These are phyloP conservation scores for Lipomyces kockii DNA, from an alignment of 805 yeast genomes.

Conservation along the genomic window DNA sequence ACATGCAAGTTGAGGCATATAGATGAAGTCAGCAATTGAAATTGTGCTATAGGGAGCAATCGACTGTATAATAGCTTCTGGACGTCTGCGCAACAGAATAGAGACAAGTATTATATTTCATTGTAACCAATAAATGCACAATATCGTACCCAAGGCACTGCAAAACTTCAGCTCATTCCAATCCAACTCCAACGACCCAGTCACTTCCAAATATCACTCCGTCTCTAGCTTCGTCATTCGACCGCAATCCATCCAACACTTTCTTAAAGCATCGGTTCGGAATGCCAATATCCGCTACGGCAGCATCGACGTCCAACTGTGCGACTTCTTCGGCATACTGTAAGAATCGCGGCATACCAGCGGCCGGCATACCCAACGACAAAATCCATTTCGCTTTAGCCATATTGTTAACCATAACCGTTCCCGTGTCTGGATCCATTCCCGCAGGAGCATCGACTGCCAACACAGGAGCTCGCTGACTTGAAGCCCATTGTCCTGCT, in stretches of 20 bases:
- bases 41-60: not conserved
- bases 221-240: slow-evolving; percentile 24
- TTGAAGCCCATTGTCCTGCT: slow-evolving; percentile 72
- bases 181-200: slow-evolving; percentile 22
- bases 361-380: slow-evolving; percentile 42
- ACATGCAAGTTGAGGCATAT: not conserved
- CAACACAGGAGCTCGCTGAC: slow-evolving; percentile 53
- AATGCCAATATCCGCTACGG: slow-evolving; percentile 38
- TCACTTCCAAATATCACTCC: slow-evolving; percentile 37
- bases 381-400: slow-evolving; percentile 43
- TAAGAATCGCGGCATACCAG: slow-evolving; percentile 27
- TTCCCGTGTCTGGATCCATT: slow-evolving; percentile 80
- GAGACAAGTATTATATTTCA: not conserved
- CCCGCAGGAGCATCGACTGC: slow-evolving; percentile 86
- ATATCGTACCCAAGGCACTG: not conserved
- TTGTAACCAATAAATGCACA: not conserved
- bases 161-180: slow-evolving; percentile 15
- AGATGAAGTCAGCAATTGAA: not conserved
- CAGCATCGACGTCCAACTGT: slow-evolving; percentile 18
- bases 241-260: slow-evolving; percentile 11
- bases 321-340: slow-evolving; percentile 26
- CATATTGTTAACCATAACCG: slow-evolving; percentile 45
- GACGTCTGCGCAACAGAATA: not conserved
- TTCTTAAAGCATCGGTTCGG: slow-evolving; percentile 34
- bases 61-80: not conserved